phyloP scores from a whole-genome alignment of 1,284 basidiomycete genomes.

The Heterobasidion annosum region DNA sequence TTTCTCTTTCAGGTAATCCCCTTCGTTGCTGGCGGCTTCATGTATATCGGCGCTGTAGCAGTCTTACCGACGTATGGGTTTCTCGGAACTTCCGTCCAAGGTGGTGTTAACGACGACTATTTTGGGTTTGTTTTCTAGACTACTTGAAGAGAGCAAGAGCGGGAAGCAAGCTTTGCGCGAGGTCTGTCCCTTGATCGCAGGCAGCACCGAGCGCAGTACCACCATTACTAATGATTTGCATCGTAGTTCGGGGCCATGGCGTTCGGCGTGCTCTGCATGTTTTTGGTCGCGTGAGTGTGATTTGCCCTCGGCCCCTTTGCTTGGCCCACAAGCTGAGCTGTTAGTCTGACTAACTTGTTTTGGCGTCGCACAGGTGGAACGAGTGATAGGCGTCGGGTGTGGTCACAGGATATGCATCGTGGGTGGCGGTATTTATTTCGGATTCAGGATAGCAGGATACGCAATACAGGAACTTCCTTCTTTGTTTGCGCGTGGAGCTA shows the following conservation, averaged over 20 bases:
- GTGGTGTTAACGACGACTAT: no score
- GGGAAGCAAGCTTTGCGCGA: constrained; percentile 80
- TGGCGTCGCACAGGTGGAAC: constrained; percentile 59
- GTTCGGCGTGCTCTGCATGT: constrained; percentile 84
- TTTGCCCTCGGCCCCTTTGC: background rate
- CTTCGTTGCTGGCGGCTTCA: constrained; percentile 87
- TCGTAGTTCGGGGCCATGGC: constrained; percentile 80
- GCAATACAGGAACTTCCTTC: background rate
- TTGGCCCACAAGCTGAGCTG: background rate
- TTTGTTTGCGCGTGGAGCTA: background rate
- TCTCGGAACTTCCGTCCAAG: background rate
- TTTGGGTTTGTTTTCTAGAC: constrained; percentile 30
- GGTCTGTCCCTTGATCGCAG: constrained; percentile 29
- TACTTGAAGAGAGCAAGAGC: constrained; percentile 80
- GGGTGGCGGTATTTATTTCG: background rate
- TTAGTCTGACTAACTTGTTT: constrained; percentile 12
- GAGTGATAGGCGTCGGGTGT: constrained; percentile 41
- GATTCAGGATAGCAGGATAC: background rate
- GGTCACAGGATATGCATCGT: background rate
- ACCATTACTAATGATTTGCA: constrained; percentile 3
- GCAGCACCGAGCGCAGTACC: constrained; percentile 4
- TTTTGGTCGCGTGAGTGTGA: constrained; percentile 71
- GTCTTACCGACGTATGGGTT: constrained; percentile 76
- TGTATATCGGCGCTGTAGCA: constrained; percentile 87
- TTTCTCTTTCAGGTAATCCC: constrained; percentile 61